Conservation (phyloP, 2,329 filamentous ascomycete species). For the Aspergillus sp. region DNA sequence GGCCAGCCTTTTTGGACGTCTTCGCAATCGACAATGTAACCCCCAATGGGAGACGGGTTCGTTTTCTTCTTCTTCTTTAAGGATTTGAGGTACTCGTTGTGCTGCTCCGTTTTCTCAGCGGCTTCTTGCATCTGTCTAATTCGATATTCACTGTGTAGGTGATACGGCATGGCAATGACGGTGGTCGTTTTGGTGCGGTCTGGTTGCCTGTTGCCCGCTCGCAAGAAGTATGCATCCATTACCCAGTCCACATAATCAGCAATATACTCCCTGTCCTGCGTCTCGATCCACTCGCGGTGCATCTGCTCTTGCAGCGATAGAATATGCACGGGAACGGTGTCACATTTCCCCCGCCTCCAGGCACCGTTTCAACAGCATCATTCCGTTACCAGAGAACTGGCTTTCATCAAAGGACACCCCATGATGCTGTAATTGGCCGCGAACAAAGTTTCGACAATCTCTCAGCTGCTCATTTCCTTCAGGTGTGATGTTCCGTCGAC, state of each 20-base stretch:
- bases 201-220: neutral
- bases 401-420: conserved; percentile 12
- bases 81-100: neutral
- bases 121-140: conserved; percentile 9
- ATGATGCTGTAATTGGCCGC: conserved; percentile 19
- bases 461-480: neutral
- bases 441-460: neutral
- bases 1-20: neutral
- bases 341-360: conserved; percentile 10
- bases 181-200: conserved; percentile 1
- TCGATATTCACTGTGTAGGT: neutral
- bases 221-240: conserved; percentile 6
- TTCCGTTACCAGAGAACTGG: conserved; percentile 15
- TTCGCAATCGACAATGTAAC: conserved; percentile 4
- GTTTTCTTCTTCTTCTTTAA: neutral
- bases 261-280: neutral
- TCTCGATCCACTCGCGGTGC: conserved; percentile 4
- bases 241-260: neutral
- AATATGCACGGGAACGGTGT: neutral
- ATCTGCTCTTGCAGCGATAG: conserved; percentile 2
- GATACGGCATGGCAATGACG: conserved; percentile 1
- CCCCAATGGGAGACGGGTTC: neutral
- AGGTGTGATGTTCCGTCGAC: conserved; percentile 1
- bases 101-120: neutral
- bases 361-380: conserved; percentile 11